These are phyloP conservation scores for Diaporthe caulivora DNA, from an alignment of 2,329 filamentous ascomycete genomes.

Conservation along the genomic window DNA sequence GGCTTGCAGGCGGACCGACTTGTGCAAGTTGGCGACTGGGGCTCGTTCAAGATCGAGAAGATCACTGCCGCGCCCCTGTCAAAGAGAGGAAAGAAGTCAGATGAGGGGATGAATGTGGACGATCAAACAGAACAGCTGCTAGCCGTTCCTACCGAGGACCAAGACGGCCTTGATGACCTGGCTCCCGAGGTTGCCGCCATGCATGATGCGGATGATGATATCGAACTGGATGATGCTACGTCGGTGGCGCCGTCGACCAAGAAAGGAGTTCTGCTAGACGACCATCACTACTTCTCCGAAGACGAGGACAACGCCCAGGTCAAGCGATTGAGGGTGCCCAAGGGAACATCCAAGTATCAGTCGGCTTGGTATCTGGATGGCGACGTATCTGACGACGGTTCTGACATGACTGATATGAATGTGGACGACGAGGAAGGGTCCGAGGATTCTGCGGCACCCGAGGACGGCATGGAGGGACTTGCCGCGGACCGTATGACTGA, in stretches of 20 bases:
- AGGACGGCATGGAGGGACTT: slow-evolving; percentile 84
- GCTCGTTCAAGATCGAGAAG: slow-evolving; percentile 90
- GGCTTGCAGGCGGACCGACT: slow-evolving; percentile 90
- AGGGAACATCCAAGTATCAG: slow-evolving; percentile 94
- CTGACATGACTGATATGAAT: slow-evolving; percentile 80
- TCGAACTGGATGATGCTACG: slow-evolving; percentile 50
- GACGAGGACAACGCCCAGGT: slow-evolving; percentile 75
- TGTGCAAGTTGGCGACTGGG: slow-evolving; percentile 93
- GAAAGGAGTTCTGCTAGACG: slow-evolving; percentile 93
- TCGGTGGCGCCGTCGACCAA: slow-evolving; percentile 65
- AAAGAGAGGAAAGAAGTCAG: slow-evolving; percentile 68
- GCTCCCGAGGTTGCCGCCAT: slow-evolving; percentile 89
- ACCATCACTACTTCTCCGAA: slow-evolving; percentile 98
- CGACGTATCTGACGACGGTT: slow-evolving; percentile 84
- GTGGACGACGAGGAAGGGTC: slow-evolving; percentile 70
- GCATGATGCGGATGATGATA: slow-evolving; percentile 71
- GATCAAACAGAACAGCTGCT: slow-evolving; percentile 69
- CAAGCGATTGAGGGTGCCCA: slow-evolving; percentile 79
- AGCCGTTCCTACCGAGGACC: slow-evolving; percentile 80
- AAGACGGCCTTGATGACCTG: slow-evolving; percentile 84
- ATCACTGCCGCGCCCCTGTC: slow-evolving; percentile 82
- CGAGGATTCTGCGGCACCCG: slow-evolving; percentile 71
- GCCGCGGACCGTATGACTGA: slow-evolving; percentile 78
- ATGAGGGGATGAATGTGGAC: slow-evolving; percentile 77
- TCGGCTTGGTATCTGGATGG: slow-evolving; percentile 89